phyloP scores from a whole-genome alignment of 2,329 filamentous ascomycete species.

The Cladophialophora yegresii region DNA sequence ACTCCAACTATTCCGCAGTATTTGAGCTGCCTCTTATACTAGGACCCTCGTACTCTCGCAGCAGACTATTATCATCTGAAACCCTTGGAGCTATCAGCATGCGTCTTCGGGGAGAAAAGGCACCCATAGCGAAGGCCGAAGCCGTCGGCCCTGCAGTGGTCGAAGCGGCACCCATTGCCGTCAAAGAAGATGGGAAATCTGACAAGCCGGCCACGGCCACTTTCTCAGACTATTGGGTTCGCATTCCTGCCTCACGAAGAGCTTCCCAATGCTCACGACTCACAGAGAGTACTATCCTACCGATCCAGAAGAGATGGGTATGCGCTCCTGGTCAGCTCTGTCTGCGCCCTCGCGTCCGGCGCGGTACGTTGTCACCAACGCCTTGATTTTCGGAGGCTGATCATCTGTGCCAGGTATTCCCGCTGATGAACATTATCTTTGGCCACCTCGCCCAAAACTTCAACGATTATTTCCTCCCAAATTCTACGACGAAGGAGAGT shows the following conservation, averaged over 20 bases:
- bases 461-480: constrained; percentile 57
- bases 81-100: constrained; percentile 5
- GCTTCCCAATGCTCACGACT: constrained; percentile 10
- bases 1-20: background rate
- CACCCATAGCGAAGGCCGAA: constrained; percentile 16
- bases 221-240: constrained; percentile 37
- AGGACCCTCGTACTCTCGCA: background rate
- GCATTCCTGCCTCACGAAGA: constrained; percentile 2
- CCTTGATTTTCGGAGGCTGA: background rate
- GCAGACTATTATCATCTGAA: background rate
- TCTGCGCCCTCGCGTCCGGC: constrained; percentile 33
- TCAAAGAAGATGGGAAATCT: constrained; percentile 23
- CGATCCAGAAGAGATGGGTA: constrained; percentile 30
- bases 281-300: constrained; percentile 37
- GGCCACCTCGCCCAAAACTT: constrained; percentile 59
- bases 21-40: background rate
- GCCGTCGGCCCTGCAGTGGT: constrained; percentile 3
- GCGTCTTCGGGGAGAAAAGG: constrained; percentile 13
- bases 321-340: constrained; percentile 29
- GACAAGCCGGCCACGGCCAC: constrained; percentile 31
- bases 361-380: constrained; percentile 21
- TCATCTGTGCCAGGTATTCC: constrained; percentile 22
- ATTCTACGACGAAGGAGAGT: constrained; percentile 46
- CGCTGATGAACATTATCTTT: constrained; percentile 61
- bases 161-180: constrained; percentile 17